Evolutionary conservation across 1,284 basidiomycete species (phyloP).

Genomic region (Agaricales sp.): DNA sequence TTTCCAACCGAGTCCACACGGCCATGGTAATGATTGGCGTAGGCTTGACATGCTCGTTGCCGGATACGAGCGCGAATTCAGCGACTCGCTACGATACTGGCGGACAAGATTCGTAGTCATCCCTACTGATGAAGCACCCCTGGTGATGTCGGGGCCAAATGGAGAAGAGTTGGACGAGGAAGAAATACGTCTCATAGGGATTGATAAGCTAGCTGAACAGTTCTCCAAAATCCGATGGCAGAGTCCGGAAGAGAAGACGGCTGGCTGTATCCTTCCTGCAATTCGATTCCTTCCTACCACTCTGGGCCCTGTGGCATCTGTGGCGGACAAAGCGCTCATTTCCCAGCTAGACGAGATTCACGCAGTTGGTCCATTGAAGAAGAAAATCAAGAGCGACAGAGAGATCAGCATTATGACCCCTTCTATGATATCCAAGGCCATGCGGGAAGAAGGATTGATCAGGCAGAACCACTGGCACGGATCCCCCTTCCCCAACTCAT

Average conservation of each 20-base stretch:
- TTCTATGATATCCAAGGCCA: slow-evolving; percentile 57
- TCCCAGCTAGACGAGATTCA: slow-evolving; percentile 75
- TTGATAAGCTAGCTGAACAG: slow-evolving; percentile 84
- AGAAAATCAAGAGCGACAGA: slow-evolving; percentile 68
- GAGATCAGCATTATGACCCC: slow-evolving; percentile 58
- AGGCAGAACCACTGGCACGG: slow-evolving; percentile 73
- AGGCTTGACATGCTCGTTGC: slow-evolving; percentile 78
- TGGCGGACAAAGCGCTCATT: slow-evolving; percentile 70
- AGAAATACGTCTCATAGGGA: slow-evolving; percentile 82
- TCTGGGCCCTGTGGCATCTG: slow-evolving; percentile 67
- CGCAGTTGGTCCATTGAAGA: slow-evolving; percentile 57
- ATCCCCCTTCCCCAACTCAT: slow-evolving; percentile 61
- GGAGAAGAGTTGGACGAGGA: slow-evolving; percentile 76
- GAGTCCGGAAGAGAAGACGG: slow-evolving; percentile 44
- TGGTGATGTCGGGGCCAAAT: slow-evolving; percentile 39
- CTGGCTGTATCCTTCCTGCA: slow-evolving; percentile 33
- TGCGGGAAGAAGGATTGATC: slow-evolving; percentile 73
- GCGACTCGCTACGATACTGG: slow-evolving; percentile 84
- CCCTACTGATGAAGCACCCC: slow-evolving; percentile 66
- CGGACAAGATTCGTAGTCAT: slow-evolving; percentile 93
- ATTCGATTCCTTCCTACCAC: slow-evolving; percentile 74
- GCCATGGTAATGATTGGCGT: slow-evolving; percentile 1
- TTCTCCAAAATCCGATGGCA: slow-evolving; percentile 79
- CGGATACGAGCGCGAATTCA: slow-evolving; percentile 76
- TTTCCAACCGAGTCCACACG: no score